Base-by-base conservation (phyloP, 768 basidiomycete species). In the Suillus brevipes region DNA sequence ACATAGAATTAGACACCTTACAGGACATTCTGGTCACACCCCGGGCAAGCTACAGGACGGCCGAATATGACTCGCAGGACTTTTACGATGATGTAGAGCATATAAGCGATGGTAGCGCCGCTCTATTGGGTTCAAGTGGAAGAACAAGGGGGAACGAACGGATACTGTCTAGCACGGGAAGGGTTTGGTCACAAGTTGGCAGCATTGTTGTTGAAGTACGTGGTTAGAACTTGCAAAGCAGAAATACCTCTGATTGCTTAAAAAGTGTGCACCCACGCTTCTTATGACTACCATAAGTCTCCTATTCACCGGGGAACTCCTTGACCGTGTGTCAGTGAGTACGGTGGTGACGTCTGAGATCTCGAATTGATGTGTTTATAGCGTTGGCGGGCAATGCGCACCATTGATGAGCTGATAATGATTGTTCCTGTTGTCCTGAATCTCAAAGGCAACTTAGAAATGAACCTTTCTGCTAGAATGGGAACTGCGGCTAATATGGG, bases 371-470 rank as follows among this genome's bases (percentile, higher is more conserved):
- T 6, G 5, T 6, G 25, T 13, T 31, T 59, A 43, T 23, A 96
- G 93, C 87, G 82, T 63, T 99, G 95, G 95, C 83, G 81, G 67
- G 95, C 96, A 38, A 95, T 99, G 86, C 82, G 83, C 57, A 85
- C 91, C 49, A 88, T 98, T 57, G 91, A 98, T 81, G 95, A 99
- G 74, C 88, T 99, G 63, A 95, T 99, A 70, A 94, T 99, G 83
- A 93, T 99, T 61, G 89, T 98, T 4, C 96, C 97, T 13, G 95
- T 96, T 66, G 81, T 99, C 23, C 85, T 94, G 68, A 99, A 99
- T 70, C 86, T 99, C 64, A 98, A 97, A 72, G 97, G 97, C n/a
- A 94, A 99, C 72, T 85, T 99, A 43, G 97, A 99, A 77, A 99
- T 99, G 97, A 98, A 97, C 68, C 88, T 99, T 8, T 96, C 95